Evolutionary conservation across 768 basidiomycete genomes (phyloP), one percentile per base, ranked within the genome.

Genomic region (Serendipita sp.): DNA sequence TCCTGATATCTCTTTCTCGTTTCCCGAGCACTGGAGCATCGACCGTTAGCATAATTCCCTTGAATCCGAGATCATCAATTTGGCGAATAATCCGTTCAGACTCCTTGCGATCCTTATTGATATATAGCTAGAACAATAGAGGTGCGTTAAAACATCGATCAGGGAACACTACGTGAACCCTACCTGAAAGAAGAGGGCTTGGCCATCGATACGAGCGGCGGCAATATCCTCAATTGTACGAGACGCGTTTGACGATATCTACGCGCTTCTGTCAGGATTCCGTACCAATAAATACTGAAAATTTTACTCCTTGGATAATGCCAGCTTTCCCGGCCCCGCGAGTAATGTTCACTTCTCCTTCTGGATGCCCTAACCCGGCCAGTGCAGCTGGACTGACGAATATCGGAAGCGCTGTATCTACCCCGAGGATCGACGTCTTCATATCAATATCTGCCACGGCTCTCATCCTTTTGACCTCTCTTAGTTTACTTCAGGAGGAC

Each of bases 331-430:
- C 81, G 10, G 84, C 84, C 5, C 83, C 91, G 63, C 78, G 79
- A 1, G 87, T 86, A 65, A 94, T 83, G 72, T 93, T 94, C 33
- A 79, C 75, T 75, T 96, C 92, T 16, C 91, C 92, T 77, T 70
- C 66, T 10, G 92, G 92, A 72, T 97, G 92, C 0, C 92, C 93
- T 0, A 94, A 76, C 65, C 82, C 83, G n/a, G 88, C 88, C 44
- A 88, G 80, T 23, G 89, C 91, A 16, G 91, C 87, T 36, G 86
- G 89, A 58, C 83, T 83, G 58, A 90, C 86, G 70, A 90, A 92
- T 3, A 96, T 76, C 0, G 93, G 93, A 58, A 95, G 80, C 0
- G 82, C 79, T 23, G 83, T 82, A 60, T 76, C 76, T 71, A 80
- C 84, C 13, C 90, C 84, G 52, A 94, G 83, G 65, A 89, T 83